These are phyloP conservation scores for Apophysomyces variabilis DNA, from an alignment of 371 early-diverging fungal genomes.

Conservation along the genomic window DNA sequence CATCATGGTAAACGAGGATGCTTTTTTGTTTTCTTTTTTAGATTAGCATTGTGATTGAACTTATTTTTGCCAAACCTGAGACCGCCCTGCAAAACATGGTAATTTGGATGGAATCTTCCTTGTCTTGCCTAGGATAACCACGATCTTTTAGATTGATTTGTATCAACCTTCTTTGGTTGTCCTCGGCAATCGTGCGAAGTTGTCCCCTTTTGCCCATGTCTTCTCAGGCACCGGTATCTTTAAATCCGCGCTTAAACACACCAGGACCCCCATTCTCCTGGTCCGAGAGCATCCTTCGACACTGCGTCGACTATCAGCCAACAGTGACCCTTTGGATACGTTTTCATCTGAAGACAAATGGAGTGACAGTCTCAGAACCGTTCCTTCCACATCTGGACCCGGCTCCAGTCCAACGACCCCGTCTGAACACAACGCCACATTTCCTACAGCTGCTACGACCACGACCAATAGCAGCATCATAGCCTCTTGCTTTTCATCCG, in stretches of 20 bases:
- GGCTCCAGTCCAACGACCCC: neutral
- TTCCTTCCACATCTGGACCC: neutral
- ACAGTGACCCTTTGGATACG: neutral
- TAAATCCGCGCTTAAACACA: slow-evolving; percentile 14
- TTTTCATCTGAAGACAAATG: slow-evolving; percentile 10
- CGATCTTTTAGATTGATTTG: slow-evolving; percentile 1
- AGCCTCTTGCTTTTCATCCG: neutral
- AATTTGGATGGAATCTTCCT: no score
- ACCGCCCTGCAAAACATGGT: slow-evolving; percentile 3
- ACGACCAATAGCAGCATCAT: no score
- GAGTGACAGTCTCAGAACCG: neutral
- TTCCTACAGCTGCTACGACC: no score
- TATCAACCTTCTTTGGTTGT: slow-evolving; percentile 20
- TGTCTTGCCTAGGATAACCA: neutral
- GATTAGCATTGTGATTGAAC: neutral
- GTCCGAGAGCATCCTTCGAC: slow-evolving; percentile 5
- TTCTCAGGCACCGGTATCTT: slow-evolving; percentile 24
- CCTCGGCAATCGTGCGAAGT: neutral
- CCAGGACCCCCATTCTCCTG: slow-evolving; percentile 11
- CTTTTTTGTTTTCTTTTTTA: neutral
- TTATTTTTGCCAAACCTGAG: slow-evolving; percentile 3
- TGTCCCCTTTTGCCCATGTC: slow-evolving; percentile 7
- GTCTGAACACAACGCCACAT: neutral
- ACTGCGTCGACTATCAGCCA: neutral
- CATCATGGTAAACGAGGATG: neutral